Evolutionary conservation across 2,329 filamentous ascomycete genomes (phyloP).

Genomic region (Epichloe glyceriae): DNA sequence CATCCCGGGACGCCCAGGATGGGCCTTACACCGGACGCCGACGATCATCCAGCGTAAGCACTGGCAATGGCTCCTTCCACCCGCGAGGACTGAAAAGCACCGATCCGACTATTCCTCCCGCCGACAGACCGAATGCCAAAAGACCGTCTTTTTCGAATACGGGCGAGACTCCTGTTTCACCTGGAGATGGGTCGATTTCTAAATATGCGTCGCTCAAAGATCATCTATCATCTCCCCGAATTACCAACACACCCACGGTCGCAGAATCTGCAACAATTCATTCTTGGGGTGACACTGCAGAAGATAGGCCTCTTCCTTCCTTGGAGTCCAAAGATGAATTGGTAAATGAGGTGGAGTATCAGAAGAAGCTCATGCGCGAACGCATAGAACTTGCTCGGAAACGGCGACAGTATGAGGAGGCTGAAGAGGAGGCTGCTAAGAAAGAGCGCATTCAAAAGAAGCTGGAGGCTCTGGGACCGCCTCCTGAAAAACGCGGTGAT

Average conservation of each 20-base stretch:
- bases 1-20: slow-evolving; percentile 54
- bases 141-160: slow-evolving; percentile 37
- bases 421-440: slow-evolving; percentile 57
- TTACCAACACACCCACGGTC: slow-evolving; percentile 29
- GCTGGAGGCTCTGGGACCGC: slow-evolving; percentile 54
- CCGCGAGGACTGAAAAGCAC: slow-evolving; percentile 38
- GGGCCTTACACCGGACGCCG: slow-evolving; percentile 61
- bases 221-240: slow-evolving; percentile 15
- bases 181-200: slow-evolving; percentile 11
- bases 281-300: slow-evolving; percentile 13
- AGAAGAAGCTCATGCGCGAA: slow-evolving; percentile 62
- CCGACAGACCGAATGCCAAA: slow-evolving; percentile 30
- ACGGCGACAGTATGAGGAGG: slow-evolving; percentile 54
- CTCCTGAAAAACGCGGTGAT: slow-evolving; percentile 44
- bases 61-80: slow-evolving; percentile 59
- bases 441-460: slow-evolving; percentile 61
- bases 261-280: slow-evolving; percentile 27
- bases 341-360: slow-evolving; percentile 47
- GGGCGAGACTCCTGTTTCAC: slow-evolving; percentile 37
- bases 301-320: slow-evolving; percentile 20
- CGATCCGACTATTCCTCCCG: slow-evolving; percentile 26
- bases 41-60: slow-evolving; percentile 84
- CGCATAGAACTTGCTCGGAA: slow-evolving; percentile 57
- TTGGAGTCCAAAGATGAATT: slow-evolving; percentile 18
- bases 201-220: slow-evolving; percentile 15